phyloP scores from a whole-genome alignment of 495 filamentous ascomycete species.

The Talaromyces nanjingensis region DNA sequence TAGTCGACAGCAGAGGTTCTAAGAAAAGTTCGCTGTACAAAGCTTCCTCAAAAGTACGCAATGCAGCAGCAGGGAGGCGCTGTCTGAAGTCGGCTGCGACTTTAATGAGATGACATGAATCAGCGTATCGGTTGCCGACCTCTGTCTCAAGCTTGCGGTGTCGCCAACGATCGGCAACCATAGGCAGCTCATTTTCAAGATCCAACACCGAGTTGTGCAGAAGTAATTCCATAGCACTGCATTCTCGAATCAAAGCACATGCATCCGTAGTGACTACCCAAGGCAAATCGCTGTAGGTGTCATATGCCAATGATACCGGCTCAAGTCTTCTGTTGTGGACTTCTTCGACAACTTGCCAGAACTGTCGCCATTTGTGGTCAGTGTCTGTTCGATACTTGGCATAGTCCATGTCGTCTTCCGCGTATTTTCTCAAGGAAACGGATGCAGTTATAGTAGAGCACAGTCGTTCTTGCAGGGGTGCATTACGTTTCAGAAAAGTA shows the following conservation, averaged over 20 bases:
- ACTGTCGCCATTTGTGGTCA: constrained; percentile 81
- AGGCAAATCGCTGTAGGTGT: constrained; percentile 61
- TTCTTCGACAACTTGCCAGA: constrained; percentile 77
- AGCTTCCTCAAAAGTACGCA: constrained; percentile 50
- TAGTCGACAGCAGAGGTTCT: constrained; percentile 55
- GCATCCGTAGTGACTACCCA: constrained; percentile 79
- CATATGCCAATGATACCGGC: constrained; percentile 66
- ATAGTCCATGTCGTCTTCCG: constrained; percentile 63
- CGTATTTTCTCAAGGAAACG: constrained; percentile 50
- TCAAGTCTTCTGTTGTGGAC: constrained; percentile 81
- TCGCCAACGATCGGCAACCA: constrained; percentile 36
- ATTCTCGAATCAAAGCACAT: constrained; percentile 69
- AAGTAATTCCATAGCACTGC: constrained; percentile 68
- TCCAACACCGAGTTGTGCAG: constrained; percentile 32
- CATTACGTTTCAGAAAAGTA: constrained; percentile 33
- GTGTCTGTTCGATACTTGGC: constrained; percentile 61
- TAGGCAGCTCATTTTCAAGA: constrained; percentile 25
- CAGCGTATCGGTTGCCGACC: constrained; percentile 28
- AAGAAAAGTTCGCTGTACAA: constrained; percentile 64
- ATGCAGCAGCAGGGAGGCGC: constrained; percentile 54
- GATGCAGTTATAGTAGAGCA: constrained; percentile 61
- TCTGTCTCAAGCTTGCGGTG: constrained; percentile 35
- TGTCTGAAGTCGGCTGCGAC: constrained; percentile 52
- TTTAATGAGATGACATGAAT: constrained; percentile 44
- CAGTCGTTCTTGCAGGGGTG: constrained; percentile 57